phyloP scores from a whole-genome alignment of 768 basidiomycete genomes.

The Podaxis sp. region DNA sequence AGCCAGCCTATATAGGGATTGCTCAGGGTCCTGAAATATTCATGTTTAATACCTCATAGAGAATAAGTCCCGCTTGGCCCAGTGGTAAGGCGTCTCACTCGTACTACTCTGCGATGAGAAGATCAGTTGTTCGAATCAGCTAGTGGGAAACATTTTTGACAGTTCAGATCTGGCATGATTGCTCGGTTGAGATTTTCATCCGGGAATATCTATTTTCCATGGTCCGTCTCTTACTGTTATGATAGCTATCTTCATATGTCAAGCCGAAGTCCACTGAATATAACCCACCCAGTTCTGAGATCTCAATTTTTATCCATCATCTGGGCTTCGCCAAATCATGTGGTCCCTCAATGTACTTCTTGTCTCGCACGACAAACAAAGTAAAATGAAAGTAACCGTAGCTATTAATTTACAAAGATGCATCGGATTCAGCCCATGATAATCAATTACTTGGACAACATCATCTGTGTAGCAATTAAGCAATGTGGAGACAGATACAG shows the following conservation, averaged over 20 bases:
- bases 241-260: too few species aligned
- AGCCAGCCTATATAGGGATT: too few species aligned
- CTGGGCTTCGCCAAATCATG: not conserved
- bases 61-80: conserved; percentile 29
- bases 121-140: conserved; percentile 22
- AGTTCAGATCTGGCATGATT: too few species aligned
- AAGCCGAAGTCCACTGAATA: too few species aligned
- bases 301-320: not conserved
- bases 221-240: too few species aligned
- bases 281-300: too few species aligned
- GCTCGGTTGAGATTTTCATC: too few species aligned
- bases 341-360: not conserved
- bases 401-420: conserved; percentile 11
- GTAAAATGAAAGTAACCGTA: not conserved
- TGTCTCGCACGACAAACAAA: not conserved
- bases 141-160: conserved; percentile 17
- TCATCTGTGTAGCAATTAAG: conserved; percentile 10
- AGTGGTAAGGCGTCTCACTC: conserved; percentile 40
- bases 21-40: too few species aligned
- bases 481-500: not conserved
- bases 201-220: too few species aligned
- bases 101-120: conserved; percentile 20
- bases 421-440: not conserved
- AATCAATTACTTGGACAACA: conserved; percentile 16
- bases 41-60: too few species aligned